phyloP scores from a whole-genome alignment of 2,329 filamentous ascomycete species.

The Ceratocystis diversiconidia region DNA sequence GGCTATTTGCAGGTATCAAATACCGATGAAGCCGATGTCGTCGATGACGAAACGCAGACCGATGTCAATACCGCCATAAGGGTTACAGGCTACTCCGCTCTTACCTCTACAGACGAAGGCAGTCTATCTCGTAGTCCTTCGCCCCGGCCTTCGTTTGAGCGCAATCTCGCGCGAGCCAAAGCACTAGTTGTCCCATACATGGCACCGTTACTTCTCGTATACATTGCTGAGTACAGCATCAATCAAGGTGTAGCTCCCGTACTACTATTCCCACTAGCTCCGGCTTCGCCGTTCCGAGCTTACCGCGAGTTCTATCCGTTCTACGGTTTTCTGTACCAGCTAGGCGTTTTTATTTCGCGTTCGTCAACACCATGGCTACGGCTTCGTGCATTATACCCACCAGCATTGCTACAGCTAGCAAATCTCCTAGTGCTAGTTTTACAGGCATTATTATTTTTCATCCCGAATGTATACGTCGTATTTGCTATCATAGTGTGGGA shows the following conservation, averaged over 20 bases:
- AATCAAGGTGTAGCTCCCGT: slow-evolving; percentile 90
- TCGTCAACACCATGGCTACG: slow-evolving; percentile 81
- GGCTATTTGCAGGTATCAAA: slow-evolving; percentile 28
- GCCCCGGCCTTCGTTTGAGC: not conserved
- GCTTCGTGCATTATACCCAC: slow-evolving; percentile 66
- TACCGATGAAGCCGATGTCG: slow-evolving; percentile 34
- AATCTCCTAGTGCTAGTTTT: slow-evolving; percentile 62
- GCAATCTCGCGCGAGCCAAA: slow-evolving; percentile 49
- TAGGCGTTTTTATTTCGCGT: slow-evolving; percentile 87
- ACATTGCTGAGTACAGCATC: slow-evolving; percentile 87
- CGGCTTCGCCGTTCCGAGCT: slow-evolving; percentile 58
- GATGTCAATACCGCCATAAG: slow-evolving; percentile 28
- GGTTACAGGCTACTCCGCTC: slow-evolving; percentile 22
- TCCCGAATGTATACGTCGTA: slow-evolving; percentile 75
- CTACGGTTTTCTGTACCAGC: slow-evolving; percentile 87
- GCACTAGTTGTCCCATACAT: slow-evolving; percentile 67
- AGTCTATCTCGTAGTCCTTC: not conserved
- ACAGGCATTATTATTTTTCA: slow-evolving; percentile 66
- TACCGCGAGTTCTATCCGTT: slow-evolving; percentile 87
- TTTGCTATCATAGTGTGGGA: slow-evolving; percentile 88
- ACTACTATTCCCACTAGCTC: slow-evolving; percentile 63
- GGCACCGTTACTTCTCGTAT: slow-evolving; percentile 82
- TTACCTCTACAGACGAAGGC: slow-evolving; percentile 18
- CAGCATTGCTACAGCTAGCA: slow-evolving; percentile 64
- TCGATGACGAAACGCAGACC: slow-evolving; percentile 26